Percentiles rank a stretch among this genome's conserved stretches.
Evolutionary conservation across 2,329 filamentous ascomycete species (phyloP).

Genomic region (Aspergillus novofumigatus): DNA sequence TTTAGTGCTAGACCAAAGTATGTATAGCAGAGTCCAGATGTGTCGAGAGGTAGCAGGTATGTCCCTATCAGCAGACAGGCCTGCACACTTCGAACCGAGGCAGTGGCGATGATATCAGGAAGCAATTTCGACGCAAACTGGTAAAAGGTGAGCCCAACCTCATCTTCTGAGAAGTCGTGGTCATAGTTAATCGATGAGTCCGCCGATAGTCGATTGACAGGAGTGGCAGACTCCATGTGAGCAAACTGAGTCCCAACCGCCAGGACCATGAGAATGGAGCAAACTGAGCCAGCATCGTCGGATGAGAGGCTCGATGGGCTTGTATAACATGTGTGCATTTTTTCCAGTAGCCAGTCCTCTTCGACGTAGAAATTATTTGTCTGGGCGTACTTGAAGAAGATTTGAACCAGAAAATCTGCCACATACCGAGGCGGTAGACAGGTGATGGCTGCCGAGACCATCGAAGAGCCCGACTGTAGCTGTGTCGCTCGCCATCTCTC

Average conservation of each 20-base stretch:
- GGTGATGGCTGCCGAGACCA: conserved; percentile 35
- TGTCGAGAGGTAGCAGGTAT: conserved; percentile 53
- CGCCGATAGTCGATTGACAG: conserved; percentile 29
- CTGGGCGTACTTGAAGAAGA: conserved; percentile 43
- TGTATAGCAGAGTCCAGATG: conserved; percentile 54
- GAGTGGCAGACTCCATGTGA: conserved; percentile 37
- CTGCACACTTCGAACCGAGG: conserved; percentile 56
- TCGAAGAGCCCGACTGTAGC: conserved; percentile 37
- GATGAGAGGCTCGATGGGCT: conserved; percentile 31
- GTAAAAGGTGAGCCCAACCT: conserved; percentile 54
- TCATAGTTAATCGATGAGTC: conserved; percentile 26
- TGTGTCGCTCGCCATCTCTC: conserved; percentile 42
- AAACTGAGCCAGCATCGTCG: conserved; percentile 39
- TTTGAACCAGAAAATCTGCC: conserved; percentile 40
- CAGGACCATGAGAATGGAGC: conserved; percentile 40
- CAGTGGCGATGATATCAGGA: conserved; percentile 54
- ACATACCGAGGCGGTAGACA: conserved; percentile 43
- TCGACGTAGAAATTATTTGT: conserved; percentile 45
- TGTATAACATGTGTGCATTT: conserved; percentile 36
- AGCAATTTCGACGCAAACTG: conserved; percentile 53
- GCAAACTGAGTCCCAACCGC: conserved; percentile 44
- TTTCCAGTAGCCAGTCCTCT: conserved; percentile 38
- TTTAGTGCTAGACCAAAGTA: conserved; percentile 55
- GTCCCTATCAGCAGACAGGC: conserved; percentile 55
- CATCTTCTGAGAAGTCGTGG: conserved; percentile 46